Evolutionary conservation across 495 filamentous ascomycete species (phyloP), one percentile per base, ranked within the genome.

Genomic region (Opeltia flavorubescens): DNA sequence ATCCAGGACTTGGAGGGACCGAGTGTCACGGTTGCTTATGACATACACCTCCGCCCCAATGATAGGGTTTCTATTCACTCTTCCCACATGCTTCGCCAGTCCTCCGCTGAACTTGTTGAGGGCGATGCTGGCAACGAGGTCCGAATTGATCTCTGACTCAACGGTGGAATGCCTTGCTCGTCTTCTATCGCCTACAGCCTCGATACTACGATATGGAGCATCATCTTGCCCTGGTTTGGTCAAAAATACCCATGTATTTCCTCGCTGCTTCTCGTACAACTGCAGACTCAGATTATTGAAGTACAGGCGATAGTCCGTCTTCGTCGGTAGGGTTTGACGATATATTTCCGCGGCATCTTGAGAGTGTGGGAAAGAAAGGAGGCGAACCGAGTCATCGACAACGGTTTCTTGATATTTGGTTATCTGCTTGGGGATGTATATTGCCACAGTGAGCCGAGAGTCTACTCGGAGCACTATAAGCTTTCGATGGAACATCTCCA

Each of bases 11-110:
- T 57, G 57, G 47, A 72, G 59, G 0, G 68, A 67, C n/a, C 59
- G 49, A 39, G 64, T 50, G 44, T 75, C 71, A 48, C 66, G 55
- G 50, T 75, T 75, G 47, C 64, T 72, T 44, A 74, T 75, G 7
- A 72, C 65, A 45, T 74, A 73, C 1, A 74, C 59, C 51, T 74
- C 71, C 12, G 67, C 70, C 5, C 47, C 65, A 0, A 59, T 43
- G 18, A 74, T 55, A 8, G 62, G 60, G 43, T 63, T 59, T 34
- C 65, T 48, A 17, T 65, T 62, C 21, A 74, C 59, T 42, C 60
- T 53, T 4, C 69, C 70, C 15, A 74, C 48, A 47, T 74, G 66
- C 26, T 20, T 55, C 33, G 60, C 57, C 3, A 72, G 54, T 6
- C 55, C 54, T 42, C 41, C 51, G 45, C 67, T 70, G 45, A 71